These are phyloP conservation scores for Sordariomycetes sp. DNA, from an alignment of 2,329 filamentous ascomycete genomes.

Conservation along the genomic window DNA sequence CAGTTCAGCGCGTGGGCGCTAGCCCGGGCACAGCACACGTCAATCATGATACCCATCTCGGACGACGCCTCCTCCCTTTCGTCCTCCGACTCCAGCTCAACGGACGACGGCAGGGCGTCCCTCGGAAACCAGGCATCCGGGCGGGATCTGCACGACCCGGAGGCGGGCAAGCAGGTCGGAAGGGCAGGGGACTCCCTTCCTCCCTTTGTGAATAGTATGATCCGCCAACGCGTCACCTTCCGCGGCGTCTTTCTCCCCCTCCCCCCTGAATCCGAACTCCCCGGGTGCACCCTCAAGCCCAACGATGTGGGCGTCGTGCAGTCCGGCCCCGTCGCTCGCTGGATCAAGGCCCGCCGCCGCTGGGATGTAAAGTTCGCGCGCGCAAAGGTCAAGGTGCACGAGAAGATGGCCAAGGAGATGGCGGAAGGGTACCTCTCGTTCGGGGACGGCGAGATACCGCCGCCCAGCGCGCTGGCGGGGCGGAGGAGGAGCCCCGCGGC, in stretches of 20 bases:
- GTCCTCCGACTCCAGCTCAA: slow-evolving; percentile 28
- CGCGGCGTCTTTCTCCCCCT: slow-evolving; percentile 64
- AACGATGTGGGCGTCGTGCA: slow-evolving; percentile 69
- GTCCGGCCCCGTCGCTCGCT: slow-evolving; percentile 64
- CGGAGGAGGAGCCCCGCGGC: slow-evolving; percentile 34
- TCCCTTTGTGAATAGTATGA: slow-evolving; percentile 73
- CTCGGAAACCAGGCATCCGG: neutral
- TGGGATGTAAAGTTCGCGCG: slow-evolving; percentile 64
- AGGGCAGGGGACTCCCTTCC: slow-evolving; percentile 77
- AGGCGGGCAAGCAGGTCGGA: slow-evolving; percentile 41
- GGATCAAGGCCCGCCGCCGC: slow-evolving; percentile 59
- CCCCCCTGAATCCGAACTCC: slow-evolving; percentile 47
- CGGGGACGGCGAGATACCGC: slow-evolving; percentile 60
- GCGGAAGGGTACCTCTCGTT: slow-evolving; percentile 58
- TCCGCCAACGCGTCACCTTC: slow-evolving; percentile 72
- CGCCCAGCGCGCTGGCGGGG: slow-evolving; percentile 71
- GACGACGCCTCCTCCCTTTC: slow-evolving; percentile 67
- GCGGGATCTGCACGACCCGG: neutral
- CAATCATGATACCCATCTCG: slow-evolving; percentile 72
- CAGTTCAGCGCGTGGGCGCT: slow-evolving; percentile 91
- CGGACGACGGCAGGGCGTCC: neutral
- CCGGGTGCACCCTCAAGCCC: slow-evolving; percentile 37
- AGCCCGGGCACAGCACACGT: slow-evolving; percentile 64
- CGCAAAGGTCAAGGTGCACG: slow-evolving; percentile 59
- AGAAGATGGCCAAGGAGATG: slow-evolving; percentile 60